Conservation (phyloP, 495 filamentous ascomycete genomes). For the Echria macrotheca region DNA sequence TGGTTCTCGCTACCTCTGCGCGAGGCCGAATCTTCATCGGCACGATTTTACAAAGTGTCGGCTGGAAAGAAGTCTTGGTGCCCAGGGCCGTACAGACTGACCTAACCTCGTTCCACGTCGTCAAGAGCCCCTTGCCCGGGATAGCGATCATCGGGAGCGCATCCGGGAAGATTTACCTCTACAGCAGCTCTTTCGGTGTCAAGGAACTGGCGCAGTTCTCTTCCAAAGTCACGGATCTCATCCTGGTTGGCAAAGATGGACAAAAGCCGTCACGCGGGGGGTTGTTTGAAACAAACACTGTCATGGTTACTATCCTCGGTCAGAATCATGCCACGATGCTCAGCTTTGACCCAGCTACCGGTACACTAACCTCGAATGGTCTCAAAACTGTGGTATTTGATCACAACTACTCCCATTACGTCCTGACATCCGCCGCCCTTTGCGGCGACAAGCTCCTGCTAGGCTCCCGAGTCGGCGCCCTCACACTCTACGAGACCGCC, state of each 20-base stretch:
- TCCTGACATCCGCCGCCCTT: slow-evolving; percentile 29
- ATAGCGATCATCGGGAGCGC: slow-evolving; percentile 49
- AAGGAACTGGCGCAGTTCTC: slow-evolving; percentile 26
- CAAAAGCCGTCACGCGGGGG: neutral
- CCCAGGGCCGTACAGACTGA: slow-evolving; percentile 25
- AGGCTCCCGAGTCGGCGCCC: slow-evolving; percentile 51
- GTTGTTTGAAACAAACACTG: slow-evolving; percentile 8
- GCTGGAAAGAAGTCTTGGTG: slow-evolving; percentile 37
- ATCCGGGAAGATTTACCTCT: slow-evolving; percentile 49
- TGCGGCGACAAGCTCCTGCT: slow-evolving; percentile 50
- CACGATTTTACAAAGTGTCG: slow-evolving; percentile 22
- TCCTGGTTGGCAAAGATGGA: slow-evolving; percentile 12
- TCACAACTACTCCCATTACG: slow-evolving; percentile 12
- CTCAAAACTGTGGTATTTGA: slow-evolving; percentile 9
- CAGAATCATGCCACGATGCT: slow-evolving; percentile 17
- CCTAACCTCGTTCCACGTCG: slow-evolving; percentile 41
- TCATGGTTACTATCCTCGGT: slow-evolving; percentile 21
- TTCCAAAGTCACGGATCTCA: slow-evolving; percentile 52
- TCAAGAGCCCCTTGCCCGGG: slow-evolving; percentile 28
- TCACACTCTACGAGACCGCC: slow-evolving; percentile 21
- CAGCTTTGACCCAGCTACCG: slow-evolving; percentile 9
- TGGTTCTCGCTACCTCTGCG: slow-evolving; percentile 54
- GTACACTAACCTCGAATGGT: neutral
- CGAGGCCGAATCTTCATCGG: slow-evolving; percentile 57
- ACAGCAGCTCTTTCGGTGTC: slow-evolving; percentile 26